Conservation (phyloP, 2,329 filamentous ascomycete genomes). For the Thyridium curvatum region DNA sequence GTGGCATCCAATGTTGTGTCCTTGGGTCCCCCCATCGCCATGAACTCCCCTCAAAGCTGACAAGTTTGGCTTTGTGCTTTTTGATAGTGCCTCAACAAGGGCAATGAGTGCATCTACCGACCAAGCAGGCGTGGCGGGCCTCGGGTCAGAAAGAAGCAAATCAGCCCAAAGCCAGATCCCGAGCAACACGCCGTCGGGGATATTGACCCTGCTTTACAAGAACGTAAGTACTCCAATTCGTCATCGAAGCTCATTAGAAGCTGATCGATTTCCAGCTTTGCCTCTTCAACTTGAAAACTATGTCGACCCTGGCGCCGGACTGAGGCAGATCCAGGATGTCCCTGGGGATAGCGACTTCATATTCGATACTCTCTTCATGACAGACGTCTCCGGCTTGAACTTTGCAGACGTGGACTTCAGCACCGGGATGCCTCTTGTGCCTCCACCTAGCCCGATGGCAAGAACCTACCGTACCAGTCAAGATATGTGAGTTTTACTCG, state of each 20-base stretch:
- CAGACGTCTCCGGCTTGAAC: slow-evolving; percentile 8
- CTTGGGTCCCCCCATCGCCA: background rate
- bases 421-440: slow-evolving; percentile 7
- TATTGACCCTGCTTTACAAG: too few species aligned
- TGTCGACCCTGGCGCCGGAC: slow-evolving; percentile 39
- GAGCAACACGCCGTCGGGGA: slow-evolving; percentile 7
- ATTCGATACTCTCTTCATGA: slow-evolving; percentile 35
- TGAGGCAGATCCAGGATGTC: slow-evolving; percentile 37
- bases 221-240: too few species aligned
- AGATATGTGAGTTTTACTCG: slow-evolving; percentile 27
- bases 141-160: slow-evolving; percentile 31
- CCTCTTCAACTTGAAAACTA: slow-evolving; percentile 30
- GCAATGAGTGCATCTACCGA: slow-evolving; percentile 34
- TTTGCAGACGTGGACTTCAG: slow-evolving; percentile 10
- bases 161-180: slow-evolving; percentile 14
- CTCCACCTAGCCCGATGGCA: slow-evolving; percentile 23
- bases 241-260: slow-evolving; percentile 4
- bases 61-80: too few species aligned
- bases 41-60: too few species aligned
- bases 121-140: slow-evolving; percentile 36
- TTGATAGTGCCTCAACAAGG: slow-evolving; percentile 29
- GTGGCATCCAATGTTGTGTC: slow-evolving; percentile 9
- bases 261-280: slow-evolving; percentile 16
- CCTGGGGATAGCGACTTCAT: slow-evolving; percentile 41
- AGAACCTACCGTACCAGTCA: slow-evolving; percentile 34